Evolutionary conservation across 139 green algal genomes (phyloP), one percentile per base, ranked within the genome.

Genomic region (Chlorella vulgaris): DNA sequence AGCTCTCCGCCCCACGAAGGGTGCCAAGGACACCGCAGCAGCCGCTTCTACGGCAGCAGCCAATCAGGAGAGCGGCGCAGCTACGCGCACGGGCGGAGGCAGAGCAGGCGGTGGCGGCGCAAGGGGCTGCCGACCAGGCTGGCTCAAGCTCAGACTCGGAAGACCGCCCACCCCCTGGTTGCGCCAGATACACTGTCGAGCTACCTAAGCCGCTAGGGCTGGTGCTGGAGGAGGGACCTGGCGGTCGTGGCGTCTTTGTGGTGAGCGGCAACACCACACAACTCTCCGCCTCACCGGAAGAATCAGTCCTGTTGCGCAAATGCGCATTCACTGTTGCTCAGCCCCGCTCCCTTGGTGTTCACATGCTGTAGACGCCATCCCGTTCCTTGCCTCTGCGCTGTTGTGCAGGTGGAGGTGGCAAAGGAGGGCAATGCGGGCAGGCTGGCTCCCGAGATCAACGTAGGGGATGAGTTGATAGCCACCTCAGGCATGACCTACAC

Each of bases 141-240:
- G 70, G 47, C 10, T 29, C 53, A 22, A 5, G 40, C n/a, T 78
- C 70, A 8, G 40, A 18, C 26, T 78, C 70, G 0, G 70, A 78
- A 33, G 70, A 78, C 24, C 73, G 53, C 13, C 63, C 81, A 13
- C 84, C 84, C 13, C 78, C 81, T n/a, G 80, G 80, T 19, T 88
- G 84, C 71, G 58, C 60, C 5, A 50, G 84, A 36, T 88, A 88
- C 35, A 81, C 70, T 7, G 84, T 89, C 26, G 55, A 77, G 69
- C 68, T 89, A 22, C 38, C 60, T 50, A 89, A 89, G 80, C 85
- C 85, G 8, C 58, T 89, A 29, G 85, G 85, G 29, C 65, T 89
- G 31, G 85, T 89, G 67, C 40, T 89, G 15, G 85, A 89, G 80
- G 81, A 89, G 61, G 66, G 81, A 10, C 40, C 43, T 8, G 51